These are phyloP conservation scores for Laetiporus sulphureus DNA, from an alignment of 1,284 basidiomycete genomes.

Conservation along the genomic window DNA sequence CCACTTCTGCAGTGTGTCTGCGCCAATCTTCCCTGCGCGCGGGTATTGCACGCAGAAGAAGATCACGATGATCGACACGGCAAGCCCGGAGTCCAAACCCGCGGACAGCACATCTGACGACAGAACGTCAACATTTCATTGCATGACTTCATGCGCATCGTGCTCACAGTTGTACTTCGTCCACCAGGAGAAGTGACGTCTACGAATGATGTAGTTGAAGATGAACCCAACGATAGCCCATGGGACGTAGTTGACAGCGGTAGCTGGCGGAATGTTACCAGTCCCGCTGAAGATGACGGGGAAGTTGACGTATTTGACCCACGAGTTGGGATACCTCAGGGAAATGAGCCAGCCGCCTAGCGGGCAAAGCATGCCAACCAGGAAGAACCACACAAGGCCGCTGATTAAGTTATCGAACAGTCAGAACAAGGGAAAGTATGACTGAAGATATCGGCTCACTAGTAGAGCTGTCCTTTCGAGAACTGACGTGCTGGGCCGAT, in stretches of 20 bases:
- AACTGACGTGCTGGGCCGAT: conserved; percentile 42
- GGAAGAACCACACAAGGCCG: conserved; percentile 48
- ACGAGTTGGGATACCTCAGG: conserved; percentile 36
- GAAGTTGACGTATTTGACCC: conserved; percentile 42
- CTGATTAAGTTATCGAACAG: conserved; percentile 8
- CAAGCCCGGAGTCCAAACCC: conserved; percentile 56
- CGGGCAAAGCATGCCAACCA: conserved; percentile 45
- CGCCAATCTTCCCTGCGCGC: conserved; percentile 51
- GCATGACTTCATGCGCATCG: too few species aligned
- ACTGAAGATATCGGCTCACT: conserved; percentile 12
- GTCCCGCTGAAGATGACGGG: conserved; percentile 51
- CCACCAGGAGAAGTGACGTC: conserved; percentile 48
- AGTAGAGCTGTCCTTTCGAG: conserved; percentile 33
- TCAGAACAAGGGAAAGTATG: neutral
- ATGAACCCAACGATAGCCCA: conserved; percentile 46
- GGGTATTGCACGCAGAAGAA: conserved; percentile 70
- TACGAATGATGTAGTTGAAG: conserved; percentile 49
- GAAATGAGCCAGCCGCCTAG: conserved; percentile 32
- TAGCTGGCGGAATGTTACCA: conserved; percentile 43
- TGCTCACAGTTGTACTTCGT: conserved; percentile 40
- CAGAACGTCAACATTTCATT: neutral
- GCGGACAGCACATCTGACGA: conserved; percentile 45
- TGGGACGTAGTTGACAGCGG: conserved; percentile 39
- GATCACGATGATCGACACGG: conserved; percentile 49
- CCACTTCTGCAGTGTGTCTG: conserved; percentile 49